Base-by-base conservation (phyloP, 495 filamentous ascomycete species). In the Penicillium ochrochloron region DNA sequence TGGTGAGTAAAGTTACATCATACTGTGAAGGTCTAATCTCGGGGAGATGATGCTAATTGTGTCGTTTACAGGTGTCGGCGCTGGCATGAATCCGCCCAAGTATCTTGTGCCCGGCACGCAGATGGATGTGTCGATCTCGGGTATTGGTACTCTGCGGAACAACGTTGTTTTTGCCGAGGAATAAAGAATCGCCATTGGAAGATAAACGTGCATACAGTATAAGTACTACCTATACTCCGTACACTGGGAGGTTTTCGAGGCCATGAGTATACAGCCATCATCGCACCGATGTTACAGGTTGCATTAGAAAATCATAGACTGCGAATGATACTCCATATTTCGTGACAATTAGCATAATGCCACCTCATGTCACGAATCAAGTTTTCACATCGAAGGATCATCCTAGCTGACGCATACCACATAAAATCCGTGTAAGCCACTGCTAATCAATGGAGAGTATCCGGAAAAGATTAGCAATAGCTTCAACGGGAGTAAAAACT, bases 71-170 rank as follows among this genome's bases (percentile, higher is more conserved):
- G 44, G 44, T 48, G 44, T 48, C 21, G 44, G 44, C 21, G 65
- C 65, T 34, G 72, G 73, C 12, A 41, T 79, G 33, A 73, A 66
- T 11, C 75, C 77, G 25, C 77, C 73, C 1, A 67, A 66, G 63
- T 79, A 71, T 48, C 62, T 80, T 7, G 62, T 66, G 29, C 75
- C 77, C 4, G 78, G 78, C 15, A 78, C 70, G 11, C 63, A 72
- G 66, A 77, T 81, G 73, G 77, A 79, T 27, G 76, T 78, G 11
- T 59, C 51, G 11, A 72, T 82, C 44, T 46, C 55, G 23, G 52
- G 64, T 11, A 78, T 82, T 69, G 76, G 78, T 2, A 80, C 78
- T 0, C 51, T 77, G 44, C 62, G 66, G 52, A 82, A 77, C 57
- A 62, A 52, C 37, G 72, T 80, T 17, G 63, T 64, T 23, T 73